Evolutionary conservation across 106 monocot species (phyloP), one percentile per base, ranked within the genome.

Genomic region (Allium fistulosum): DNA sequence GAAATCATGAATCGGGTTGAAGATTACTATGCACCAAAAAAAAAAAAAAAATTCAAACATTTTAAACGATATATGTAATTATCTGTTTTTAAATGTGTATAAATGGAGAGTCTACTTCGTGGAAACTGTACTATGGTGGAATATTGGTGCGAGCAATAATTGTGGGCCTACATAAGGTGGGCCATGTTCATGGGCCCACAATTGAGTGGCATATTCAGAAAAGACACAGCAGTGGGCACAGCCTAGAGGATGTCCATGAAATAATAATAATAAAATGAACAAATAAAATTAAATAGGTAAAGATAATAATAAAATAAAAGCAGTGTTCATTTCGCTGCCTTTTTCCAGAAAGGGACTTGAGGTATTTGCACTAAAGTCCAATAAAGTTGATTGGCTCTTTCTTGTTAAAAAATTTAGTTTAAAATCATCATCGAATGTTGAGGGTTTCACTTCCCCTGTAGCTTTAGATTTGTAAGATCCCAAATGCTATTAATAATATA

Each of bases 311-410:
- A 62, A 14, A 62, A 62, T 64, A n/a, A 64, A 48, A 47, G 62
- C 12, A 48, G 46, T 46, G 48, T 64, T 64, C 64, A 13, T 64
- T 46, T 64, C 47, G 48, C 64, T 10, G 27, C 47, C 64, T 64
- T 64, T 64, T 64, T 16, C 46, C 13, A 4, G 64, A 64, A 64
- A 64, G 64, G 64, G 46, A 48, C 64, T 47, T 11, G 64, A 64
- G 64, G 64, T 48, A 62, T 28, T 9, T 28, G 64, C 64, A 48
- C 64, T 15, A n/a, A 15, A 5, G 37, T 45, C 62, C 62, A 62
- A 11, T 7, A 9, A 62, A 62, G 37, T 17, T 10, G 12, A 62
- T 62, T 45, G 62, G 27, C 27, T 5, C 2, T 37, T 37, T 37
- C 37, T 28, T 28, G 3, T 2, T 28, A 28, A 28, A 28, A 28